Evolutionary conservation across 306 rosid genomes (phyloP), one percentile per base, ranked within the genome.

Genomic region (Delonix regia): DNA sequence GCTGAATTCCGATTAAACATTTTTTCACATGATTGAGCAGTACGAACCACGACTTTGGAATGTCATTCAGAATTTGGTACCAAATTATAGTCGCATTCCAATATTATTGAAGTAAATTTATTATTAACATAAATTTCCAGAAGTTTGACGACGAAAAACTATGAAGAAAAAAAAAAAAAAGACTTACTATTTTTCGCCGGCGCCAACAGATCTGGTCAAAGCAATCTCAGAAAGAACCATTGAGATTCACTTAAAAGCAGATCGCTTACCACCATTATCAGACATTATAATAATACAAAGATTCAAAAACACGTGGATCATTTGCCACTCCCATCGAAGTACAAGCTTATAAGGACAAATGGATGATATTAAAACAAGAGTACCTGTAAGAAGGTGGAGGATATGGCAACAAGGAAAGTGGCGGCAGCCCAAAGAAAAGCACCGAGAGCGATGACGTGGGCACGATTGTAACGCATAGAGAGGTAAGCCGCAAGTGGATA

Each of bases 361-460:
- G 33, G 42, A 2, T 6, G 38, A 21, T 6, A 41, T 25, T 74
- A 44, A 18, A 49, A 36, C 28, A 36, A 57, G 45, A 0, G n/a
- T 21, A 87, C 93, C 93, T 91, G 93, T 8, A 84, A 80, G 82
- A 87, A 91, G 65, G 93, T 87, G 78, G 90, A 79, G 57, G 93
- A 89, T 30, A 91, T 34, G 36, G 88, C 93, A 53, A 91, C 92
- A 38, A 89, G 89, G 60, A 89, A 89, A 12, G 97, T 91, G 59
- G 97, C 89, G 0, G 91, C 83, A 3, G 93, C 93, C 93, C 93
- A 89, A 19, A 87, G 97, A 75, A 91, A 87, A 34, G 97, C 92
- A 8, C 97, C 97, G 6, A 87, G 85, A 67, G 92, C 90, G 14
- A 89, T 91, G 78, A 91, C 92, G 45, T 75, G 90, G 14, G 93